A percentile compares a stretch with the other conserved stretches of the same genome.
These are phyloP conservation scores for Lactarius deliciosus DNA, from an alignment of 768 basidiomycete genomes.

Conservation along the genomic window DNA sequence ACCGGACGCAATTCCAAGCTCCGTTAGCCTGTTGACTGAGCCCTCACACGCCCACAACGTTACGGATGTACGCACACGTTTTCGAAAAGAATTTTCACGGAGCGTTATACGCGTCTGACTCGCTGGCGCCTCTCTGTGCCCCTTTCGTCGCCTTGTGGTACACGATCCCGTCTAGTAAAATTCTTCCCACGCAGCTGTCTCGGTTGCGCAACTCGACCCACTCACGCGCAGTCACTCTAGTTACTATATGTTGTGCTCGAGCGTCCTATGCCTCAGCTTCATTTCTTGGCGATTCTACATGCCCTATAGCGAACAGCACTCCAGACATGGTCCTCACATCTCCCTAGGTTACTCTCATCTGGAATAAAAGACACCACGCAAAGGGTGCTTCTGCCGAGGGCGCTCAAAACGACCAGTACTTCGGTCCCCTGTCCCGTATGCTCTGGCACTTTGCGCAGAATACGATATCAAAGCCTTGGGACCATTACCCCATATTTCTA, in stretches of 20 bases:
- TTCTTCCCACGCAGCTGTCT: neutral
- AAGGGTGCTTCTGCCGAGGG: neutral
- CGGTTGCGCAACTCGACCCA: neutral
- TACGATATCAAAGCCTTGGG: neutral
- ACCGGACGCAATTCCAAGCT: neutral
- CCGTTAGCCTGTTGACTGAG: neutral
- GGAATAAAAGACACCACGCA: neutral
- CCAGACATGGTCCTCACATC: neutral
- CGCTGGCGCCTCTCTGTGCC: neutral
- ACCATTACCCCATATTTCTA: neutral
- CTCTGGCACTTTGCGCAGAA: neutral
- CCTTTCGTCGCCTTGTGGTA: neutral
- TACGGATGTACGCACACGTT: neutral
- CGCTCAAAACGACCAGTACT: neutral
- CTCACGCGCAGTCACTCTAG: neutral
- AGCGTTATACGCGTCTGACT: neutral
- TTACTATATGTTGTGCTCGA: neutral
- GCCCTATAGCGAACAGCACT: neutral
- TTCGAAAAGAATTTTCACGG: neutral
- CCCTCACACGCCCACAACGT: neutral
- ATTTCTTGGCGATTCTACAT: neutral
- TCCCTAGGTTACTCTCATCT: neutral
- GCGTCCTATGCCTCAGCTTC: neutral
- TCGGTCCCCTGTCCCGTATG: neutral
- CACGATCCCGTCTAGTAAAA: neutral